Percentiles rank a stretch among this genome's conserved stretches.
Conservation (phyloP, 129 eudicot genomes). For the Arctium minus region DNA sequence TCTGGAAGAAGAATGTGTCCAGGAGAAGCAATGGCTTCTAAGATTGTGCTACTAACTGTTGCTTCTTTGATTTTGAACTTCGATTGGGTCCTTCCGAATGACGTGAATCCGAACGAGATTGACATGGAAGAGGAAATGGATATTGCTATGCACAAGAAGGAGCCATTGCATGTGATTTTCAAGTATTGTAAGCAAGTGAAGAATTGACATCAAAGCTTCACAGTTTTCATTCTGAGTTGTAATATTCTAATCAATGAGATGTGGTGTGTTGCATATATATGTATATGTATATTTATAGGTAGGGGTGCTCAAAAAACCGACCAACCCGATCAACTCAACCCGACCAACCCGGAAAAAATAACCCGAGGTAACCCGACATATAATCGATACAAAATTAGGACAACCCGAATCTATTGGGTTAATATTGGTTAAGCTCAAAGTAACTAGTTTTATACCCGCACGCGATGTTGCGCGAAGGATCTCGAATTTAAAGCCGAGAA, state of each 20-base stretch:
- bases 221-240: not conserved
- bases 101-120: not conserved
- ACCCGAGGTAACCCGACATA: too few relatives aligned
- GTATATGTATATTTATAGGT: too few relatives aligned
- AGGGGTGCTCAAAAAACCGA: too few relatives aligned
- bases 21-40: conserved; percentile 17
- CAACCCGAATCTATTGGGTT: too few relatives aligned
- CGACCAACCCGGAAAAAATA: too few relatives aligned
- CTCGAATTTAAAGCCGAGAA: too few relatives aligned
- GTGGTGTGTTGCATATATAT: not conserved
- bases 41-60: conserved; percentile 6
- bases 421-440: too few relatives aligned
- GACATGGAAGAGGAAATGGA: conserved; percentile 24
- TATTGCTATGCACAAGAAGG: not conserved
- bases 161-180: conserved; percentile 4
- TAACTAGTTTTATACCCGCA: too few relatives aligned
- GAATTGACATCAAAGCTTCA: not conserved
- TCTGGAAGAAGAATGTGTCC: conserved; percentile 22
- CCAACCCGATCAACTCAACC: too few relatives aligned
- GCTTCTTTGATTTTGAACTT: conserved; percentile 20
- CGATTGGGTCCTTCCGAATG: conserved; percentile 15
- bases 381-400: too few relatives aligned
- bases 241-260: not conserved
- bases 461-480: too few relatives aligned
- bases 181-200: not conserved